Evolutionary conservation across 192 early-diverging fungal species (phyloP).

Genomic region (Allomyces javanicus): DNA sequence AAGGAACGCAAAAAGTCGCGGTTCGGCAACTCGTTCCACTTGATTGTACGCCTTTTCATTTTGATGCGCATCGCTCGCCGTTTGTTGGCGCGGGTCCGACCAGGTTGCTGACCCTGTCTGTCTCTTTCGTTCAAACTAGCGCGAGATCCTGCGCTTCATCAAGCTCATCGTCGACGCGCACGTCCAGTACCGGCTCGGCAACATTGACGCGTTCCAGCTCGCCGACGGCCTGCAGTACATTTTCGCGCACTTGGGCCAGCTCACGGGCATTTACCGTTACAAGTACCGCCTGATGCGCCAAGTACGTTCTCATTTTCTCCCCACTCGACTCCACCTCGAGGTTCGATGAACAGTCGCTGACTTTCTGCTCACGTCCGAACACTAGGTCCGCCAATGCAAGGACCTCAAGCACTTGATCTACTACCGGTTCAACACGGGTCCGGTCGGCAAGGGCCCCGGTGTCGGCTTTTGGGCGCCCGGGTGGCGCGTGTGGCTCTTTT

Average conservation of each 20-base stretch:
- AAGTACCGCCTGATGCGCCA: slow-evolving; percentile 93
- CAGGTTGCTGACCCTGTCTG: too few species aligned
- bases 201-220: slow-evolving; percentile 96
- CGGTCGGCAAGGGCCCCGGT: slow-evolving; percentile 95
- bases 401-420: slow-evolving; percentile 90
- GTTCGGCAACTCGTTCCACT: slow-evolving; percentile 94
- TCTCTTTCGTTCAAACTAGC: slow-evolving; percentile 2
- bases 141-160: slow-evolving; percentile 89
- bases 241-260: slow-evolving; percentile 94
- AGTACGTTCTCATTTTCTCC: slow-evolving; percentile 10
- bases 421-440: slow-evolving; percentile 83
- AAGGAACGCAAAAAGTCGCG: slow-evolving; percentile 98
- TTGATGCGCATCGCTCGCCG: too few species aligned
- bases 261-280: slow-evolving; percentile 99
- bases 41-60: slow-evolving; percentile 12
- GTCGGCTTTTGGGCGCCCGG: slow-evolving; percentile 98
- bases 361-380: slow-evolving; percentile 3
- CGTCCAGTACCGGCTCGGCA: slow-evolving; percentile 93
- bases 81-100: too few species aligned
- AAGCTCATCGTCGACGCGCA: slow-evolving; percentile 95
- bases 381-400: slow-evolving; percentile 29
- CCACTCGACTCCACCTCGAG: slow-evolving; percentile 8
- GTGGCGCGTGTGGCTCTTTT: slow-evolving; percentile 99
- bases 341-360: neutral
- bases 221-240: slow-evolving; percentile 97